phyloP scores from a whole-genome alignment of 1,139 yeast genomes.

The Diutina catenulata region DNA sequence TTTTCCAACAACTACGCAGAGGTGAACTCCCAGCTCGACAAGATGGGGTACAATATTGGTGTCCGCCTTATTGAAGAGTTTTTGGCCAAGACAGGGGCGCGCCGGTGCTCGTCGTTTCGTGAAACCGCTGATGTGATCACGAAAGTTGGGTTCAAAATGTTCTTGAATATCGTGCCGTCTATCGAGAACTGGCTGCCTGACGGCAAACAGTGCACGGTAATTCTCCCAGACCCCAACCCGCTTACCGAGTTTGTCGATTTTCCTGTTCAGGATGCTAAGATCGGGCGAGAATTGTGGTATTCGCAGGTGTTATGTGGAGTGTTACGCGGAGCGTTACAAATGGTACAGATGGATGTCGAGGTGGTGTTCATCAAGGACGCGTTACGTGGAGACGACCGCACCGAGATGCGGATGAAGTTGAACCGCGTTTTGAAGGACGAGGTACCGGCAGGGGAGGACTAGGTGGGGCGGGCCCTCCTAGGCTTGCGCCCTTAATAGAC shows the following conservation, averaged over 20 bases:
- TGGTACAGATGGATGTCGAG: slow-evolving; percentile 92
- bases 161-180: slow-evolving; percentile 69
- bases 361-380: slow-evolving; percentile 70
- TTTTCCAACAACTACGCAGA: slow-evolving; percentile 60
- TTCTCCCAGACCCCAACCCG: slow-evolving; percentile 69
- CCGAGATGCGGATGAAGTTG: slow-evolving; percentile 69
- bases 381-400: slow-evolving; percentile 70
- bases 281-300: slow-evolving; percentile 76
- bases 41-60: slow-evolving; percentile 96
- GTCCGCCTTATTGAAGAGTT: slow-evolving; percentile 86
- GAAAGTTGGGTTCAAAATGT: slow-evolving; percentile 83
- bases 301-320: slow-evolving; percentile 87
- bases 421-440: slow-evolving; percentile 77
- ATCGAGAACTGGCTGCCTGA: slow-evolving; percentile 72
- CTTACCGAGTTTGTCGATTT: slow-evolving; percentile 91
- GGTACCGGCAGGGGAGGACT: slow-evolving; percentile 95
- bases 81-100: slow-evolving; percentile 73
- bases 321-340: slow-evolving; percentile 80
- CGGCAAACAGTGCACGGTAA: slow-evolving; percentile 59
- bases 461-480: too few species aligned
- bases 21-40: slow-evolving; percentile 75
- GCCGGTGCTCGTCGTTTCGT: slow-evolving; percentile 66
- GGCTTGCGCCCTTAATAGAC: too few species aligned
- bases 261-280: slow-evolving; percentile 57
- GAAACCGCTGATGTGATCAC: slow-evolving; percentile 84